Evolutionary conservation across 2,329 filamentous ascomycete genomes (phyloP).

Genomic region (Cladobotryum mycophilum): DNA sequence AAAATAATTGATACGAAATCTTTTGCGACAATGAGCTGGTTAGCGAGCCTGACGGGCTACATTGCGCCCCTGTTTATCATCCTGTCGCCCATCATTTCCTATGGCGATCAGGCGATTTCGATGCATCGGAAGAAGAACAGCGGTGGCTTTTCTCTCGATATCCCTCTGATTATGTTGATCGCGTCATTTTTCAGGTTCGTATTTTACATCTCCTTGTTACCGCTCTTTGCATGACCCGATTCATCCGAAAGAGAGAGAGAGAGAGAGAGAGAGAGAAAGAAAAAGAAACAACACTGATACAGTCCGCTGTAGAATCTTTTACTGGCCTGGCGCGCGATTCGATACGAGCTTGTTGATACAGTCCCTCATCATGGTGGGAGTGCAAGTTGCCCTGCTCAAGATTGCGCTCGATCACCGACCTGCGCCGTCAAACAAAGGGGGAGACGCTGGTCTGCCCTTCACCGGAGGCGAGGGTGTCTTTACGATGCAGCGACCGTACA

Average conservation of each 20-base stretch:
- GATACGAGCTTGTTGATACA: conserved; percentile 58
- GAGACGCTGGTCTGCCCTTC: conserved; percentile 58
- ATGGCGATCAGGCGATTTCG: conserved; percentile 58
- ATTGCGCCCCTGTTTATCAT: conserved; percentile 58
- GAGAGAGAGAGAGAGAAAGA: neutral
- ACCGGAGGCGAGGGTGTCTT: conserved; percentile 39
- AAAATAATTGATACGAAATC: too few relatives aligned
- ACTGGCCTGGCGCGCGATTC: conserved; percentile 61
- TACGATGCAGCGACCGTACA: conserved; percentile 55
- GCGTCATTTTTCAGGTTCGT: conserved; percentile 58
- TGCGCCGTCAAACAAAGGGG: conserved; percentile 51
- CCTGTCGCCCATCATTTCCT: conserved; percentile 57
- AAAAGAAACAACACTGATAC: neutral
- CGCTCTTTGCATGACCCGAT: neutral
- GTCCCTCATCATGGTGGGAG: conserved; percentile 57
- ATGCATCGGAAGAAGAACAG: conserved; percentile 60
- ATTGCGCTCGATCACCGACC: conserved; percentile 64
- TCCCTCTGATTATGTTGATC: conserved; percentile 66
- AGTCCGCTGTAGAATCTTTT: conserved; percentile 51
- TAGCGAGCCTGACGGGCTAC: conserved; percentile 46
- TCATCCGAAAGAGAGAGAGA: neutral
- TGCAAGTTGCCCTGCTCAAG: conserved; percentile 59
- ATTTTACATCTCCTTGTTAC: neutral
- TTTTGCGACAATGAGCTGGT: conserved; percentile 31
- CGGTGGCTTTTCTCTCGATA: conserved; percentile 64